Evolutionary conservation across 2,329 filamentous ascomycete genomes (phyloP), one percentile per base, ranked within the genome.

Genomic region (Monilinia fructicola): DNA sequence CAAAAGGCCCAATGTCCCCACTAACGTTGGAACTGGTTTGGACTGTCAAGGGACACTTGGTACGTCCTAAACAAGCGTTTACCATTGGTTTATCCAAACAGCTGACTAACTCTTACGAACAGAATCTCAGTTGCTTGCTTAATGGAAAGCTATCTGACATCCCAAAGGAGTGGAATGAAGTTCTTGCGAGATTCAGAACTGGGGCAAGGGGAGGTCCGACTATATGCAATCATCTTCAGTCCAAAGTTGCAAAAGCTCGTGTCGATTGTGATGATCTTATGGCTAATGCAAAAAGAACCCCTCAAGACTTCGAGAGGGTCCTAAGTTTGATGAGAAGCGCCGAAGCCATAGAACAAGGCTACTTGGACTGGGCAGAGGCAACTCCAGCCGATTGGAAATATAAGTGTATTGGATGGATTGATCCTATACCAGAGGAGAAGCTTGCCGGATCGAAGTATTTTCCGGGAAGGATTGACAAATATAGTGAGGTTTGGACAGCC

Each of bases 401-500:
- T 75, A 79, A 78, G 72, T 82, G 83, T 1, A 81, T 85, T 4
- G 81, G 81, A 4, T 87, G 84, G 84, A 81, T 85, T 70, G 80
- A 83, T 31, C 31, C 26, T 21, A 26, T 55, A n/a, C n/a, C 58
- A 40, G 28, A 62, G 31, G 56, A 55, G 23, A 28, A 40, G 26
- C 31, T 54, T 5, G 50, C 26, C n/a, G 31, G 2, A 46, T 62
- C 64, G 10, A 59, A 46, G 48, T 62, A 26, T 21, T 66, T 83
- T 71, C 85, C 86, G 0, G 86, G 86, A 1, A 80, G 83, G 18
- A 81, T 88, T 35, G 85, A 88, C 72, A 78, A 83, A 2, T 88
- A 87, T 72, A 77, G 78, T 48, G 85, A 88, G 73, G 78, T 87
- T 56, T 87, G 82, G 81, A 83, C 85, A 58, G 82, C 82, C n/a